A percentile compares a stretch with the other conserved stretches of the same genome.
Evolutionary conservation across 371 early-diverging fungal genomes (phyloP).

Genomic region (Lichtheimia corymbifera): DNA sequence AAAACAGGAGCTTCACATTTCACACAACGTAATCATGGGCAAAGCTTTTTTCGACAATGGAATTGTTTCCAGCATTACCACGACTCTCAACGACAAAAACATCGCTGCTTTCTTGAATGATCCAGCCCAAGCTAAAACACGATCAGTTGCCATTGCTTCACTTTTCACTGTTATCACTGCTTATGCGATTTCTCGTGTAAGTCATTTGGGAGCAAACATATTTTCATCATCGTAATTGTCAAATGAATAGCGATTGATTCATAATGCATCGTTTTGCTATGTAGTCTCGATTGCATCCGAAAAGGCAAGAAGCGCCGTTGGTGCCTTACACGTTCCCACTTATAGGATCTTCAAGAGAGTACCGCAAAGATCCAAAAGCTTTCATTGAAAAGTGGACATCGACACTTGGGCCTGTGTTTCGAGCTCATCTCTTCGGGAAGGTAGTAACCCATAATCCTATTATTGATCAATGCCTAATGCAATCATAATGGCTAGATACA

Average conservation of each 20-base stretch:
- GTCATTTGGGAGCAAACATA: too few species aligned
- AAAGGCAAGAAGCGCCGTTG: neutral
- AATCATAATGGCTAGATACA: slow-evolving; percentile 1
- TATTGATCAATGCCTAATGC: too few species aligned
- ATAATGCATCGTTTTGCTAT: too few species aligned
- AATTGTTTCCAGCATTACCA: too few species aligned
- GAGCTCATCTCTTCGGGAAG: slow-evolving; percentile 16
- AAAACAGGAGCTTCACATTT: too few species aligned
- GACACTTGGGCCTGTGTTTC: slow-evolving; percentile 12
- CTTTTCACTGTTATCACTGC: neutral
- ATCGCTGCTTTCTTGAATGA: neutral
- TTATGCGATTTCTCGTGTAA: too few species aligned
- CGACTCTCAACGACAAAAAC: too few species aligned
- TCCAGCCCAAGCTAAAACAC: neutral
- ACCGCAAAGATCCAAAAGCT: slow-evolving; percentile 14
- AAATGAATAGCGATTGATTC: too few species aligned
- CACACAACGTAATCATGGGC: too few species aligned
- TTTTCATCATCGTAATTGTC: too few species aligned
- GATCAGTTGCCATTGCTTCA: neutral
- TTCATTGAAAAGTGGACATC: slow-evolving; percentile 14
- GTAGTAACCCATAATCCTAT: neutral
- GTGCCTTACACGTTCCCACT: slow-evolving; percentile 19
- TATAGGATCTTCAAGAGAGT: slow-evolving; percentile 14
- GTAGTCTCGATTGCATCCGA: too few species aligned
- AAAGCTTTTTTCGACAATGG: too few species aligned